Conservation (phyloP, 1,139 yeast species). For the Suhomyces atakaporum region DNA sequence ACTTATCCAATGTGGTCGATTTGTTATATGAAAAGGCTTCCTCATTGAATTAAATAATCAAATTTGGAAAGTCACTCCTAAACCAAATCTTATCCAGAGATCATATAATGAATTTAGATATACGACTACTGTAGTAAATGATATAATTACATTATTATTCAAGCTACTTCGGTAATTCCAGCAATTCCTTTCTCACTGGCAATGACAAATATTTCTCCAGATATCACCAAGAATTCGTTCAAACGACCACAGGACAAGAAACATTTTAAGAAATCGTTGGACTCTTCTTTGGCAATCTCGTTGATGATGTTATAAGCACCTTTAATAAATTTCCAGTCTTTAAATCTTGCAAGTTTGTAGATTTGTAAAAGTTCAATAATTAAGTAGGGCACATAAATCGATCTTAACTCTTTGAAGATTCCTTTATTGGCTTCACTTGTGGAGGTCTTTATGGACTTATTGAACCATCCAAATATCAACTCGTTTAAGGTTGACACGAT, state of each 20-base stretch:
- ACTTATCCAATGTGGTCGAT: constrained; percentile 87
- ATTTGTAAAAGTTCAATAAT: constrained; percentile 63
- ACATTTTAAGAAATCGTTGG: constrained; percentile 47
- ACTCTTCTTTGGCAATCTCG: constrained; percentile 44
- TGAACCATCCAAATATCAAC: constrained; percentile 40
- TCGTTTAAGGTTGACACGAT: constrained; percentile 29
- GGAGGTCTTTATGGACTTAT: constrained; percentile 19
- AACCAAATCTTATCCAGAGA: too few relatives aligned
- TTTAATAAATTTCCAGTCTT: constrained; percentile 43
- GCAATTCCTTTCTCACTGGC: constrained; percentile 41
- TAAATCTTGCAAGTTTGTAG: constrained; percentile 44
- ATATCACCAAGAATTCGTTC: constrained; percentile 57
- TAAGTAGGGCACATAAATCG: constrained; percentile 72
- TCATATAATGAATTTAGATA: not conserved
- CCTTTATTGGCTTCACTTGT: constrained; percentile 10
- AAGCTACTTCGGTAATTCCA: constrained; percentile 1
- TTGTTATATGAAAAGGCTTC: constrained; percentile 92
- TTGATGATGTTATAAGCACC: constrained; percentile 62
- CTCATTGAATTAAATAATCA: constrained; percentile 52
- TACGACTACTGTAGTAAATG: not conserved
- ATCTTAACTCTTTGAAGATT: constrained; percentile 53
- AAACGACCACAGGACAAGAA: constrained; percentile 64
- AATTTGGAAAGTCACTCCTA: too few relatives aligned
- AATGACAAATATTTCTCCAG: constrained; percentile 59
- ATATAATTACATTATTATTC: not conserved